Evolutionary conservation across 305 asterid genomes (phyloP).

Genomic region (Fraxinus velutina): DNA sequence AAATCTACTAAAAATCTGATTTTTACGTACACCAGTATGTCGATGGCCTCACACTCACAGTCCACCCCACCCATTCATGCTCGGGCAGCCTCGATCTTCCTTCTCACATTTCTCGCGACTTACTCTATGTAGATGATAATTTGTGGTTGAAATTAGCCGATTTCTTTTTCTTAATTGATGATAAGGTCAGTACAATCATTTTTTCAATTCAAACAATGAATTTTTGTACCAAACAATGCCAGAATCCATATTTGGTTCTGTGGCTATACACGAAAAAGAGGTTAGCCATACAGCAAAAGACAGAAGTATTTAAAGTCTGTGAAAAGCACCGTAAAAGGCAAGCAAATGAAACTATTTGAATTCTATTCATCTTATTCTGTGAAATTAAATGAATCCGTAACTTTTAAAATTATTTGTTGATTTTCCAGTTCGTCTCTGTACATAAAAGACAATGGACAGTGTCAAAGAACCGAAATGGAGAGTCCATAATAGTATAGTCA

Average conservation of each 20-base stretch:
- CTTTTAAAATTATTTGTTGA: background rate
- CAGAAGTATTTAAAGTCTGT: background rate
- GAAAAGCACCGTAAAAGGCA: background rate
- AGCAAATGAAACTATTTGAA: background rate
- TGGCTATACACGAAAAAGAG: background rate
- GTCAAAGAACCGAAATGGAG: background rate
- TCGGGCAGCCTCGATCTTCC: no score
- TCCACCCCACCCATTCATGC: background rate
- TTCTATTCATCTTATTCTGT: background rate
- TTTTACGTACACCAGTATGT: no score
- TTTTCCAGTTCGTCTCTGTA: background rate
- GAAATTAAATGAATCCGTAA: background rate
- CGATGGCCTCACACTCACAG: background rate
- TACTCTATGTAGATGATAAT: no score
- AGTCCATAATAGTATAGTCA: background rate
- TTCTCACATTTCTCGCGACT: no score
- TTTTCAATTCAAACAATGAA: background rate
- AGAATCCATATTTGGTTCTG: background rate
- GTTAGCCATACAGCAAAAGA: background rate
- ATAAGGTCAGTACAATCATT: background rate
- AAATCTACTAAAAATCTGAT: no score
- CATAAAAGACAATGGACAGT: background rate
- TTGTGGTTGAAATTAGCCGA: no score
- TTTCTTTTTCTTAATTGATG: background rate
- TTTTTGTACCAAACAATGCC: background rate